These are phyloP conservation scores for Daphne laureola DNA, from an alignment of 441 rosid species.

Conservation along the genomic window DNA sequence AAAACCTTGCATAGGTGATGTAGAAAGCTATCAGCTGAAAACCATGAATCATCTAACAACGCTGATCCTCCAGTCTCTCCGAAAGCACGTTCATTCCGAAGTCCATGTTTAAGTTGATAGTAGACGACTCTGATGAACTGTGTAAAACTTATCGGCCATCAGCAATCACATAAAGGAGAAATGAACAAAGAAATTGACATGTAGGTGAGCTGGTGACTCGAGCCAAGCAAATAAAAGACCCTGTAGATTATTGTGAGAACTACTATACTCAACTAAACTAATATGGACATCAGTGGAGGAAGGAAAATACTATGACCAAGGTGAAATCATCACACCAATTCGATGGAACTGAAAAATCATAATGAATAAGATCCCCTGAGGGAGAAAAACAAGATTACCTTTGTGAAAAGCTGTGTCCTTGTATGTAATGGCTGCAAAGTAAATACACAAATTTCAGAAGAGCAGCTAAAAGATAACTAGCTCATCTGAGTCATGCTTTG, in stretches of 20 bases:
- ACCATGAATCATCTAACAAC: conserved; percentile 75
- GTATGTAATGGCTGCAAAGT: conserved; percentile 69
- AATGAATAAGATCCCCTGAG: too few relatives aligned
- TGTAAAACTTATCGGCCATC: conserved; percentile 8
- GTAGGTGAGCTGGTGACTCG: too few relatives aligned
- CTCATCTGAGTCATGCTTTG: too few relatives aligned
- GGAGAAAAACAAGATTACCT: conserved; percentile 32
- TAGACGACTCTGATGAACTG: conserved; percentile 81
- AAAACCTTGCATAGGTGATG: conserved; percentile 68
- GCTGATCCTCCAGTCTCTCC: conserved; percentile 41
- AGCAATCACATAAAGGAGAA: not conserved
- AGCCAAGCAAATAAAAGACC: too few relatives aligned
- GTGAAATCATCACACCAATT: too few relatives aligned
- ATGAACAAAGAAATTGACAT: too few relatives aligned
- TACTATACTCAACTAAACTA: too few relatives aligned
- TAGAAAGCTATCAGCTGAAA: conserved; percentile 73
- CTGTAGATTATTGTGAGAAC: too few relatives aligned
- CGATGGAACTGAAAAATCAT: too few relatives aligned
- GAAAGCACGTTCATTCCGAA: conserved; percentile 48
- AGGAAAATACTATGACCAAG: too few relatives aligned
- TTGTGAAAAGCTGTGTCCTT: conserved; percentile 66
- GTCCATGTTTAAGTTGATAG: conserved; percentile 82
- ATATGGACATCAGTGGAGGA: too few relatives aligned
- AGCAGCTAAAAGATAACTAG: too few relatives aligned
- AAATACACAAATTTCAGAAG: conserved; percentile 6